phyloP scores from a whole-genome alignment of 2,329 filamentous ascomycete species.

The Dactylella cylindrospora region DNA sequence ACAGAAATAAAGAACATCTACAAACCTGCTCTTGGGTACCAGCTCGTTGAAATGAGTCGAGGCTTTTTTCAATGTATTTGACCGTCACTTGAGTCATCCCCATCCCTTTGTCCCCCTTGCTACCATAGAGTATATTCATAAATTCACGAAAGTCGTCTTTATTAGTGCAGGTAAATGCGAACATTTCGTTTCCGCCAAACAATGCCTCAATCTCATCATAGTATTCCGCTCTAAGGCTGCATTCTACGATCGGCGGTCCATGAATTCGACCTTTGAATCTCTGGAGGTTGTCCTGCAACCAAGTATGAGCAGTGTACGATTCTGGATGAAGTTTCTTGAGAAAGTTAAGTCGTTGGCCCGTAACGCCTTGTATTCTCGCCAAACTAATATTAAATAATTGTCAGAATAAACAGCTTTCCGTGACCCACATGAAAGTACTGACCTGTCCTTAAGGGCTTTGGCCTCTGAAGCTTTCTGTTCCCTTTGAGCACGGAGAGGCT shows the following conservation, averaged over 20 bases:
- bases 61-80: conserved; percentile 49
- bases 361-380: conserved; percentile 20
- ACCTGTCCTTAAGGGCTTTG: conserved; percentile 1
- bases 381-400: too few relatives aligned
- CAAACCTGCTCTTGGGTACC: conserved; percentile 16
- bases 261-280: conserved; percentile 75
- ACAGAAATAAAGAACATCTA: neutral
- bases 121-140: conserved; percentile 61
- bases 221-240: conserved; percentile 71
- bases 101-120: conserved; percentile 57
- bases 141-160: conserved; percentile 73
- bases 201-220: conserved; percentile 65
- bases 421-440: too few relatives aligned
- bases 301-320: conserved; percentile 71
- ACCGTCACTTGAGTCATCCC: conserved; percentile 71
- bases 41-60: conserved; percentile 21
- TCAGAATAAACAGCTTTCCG: too few relatives aligned
- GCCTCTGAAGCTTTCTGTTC: conserved; percentile 3
- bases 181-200: conserved; percentile 59
- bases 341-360: conserved; percentile 69
- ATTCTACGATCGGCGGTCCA: conserved; percentile 77
- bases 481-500: neutral
- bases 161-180: conserved; percentile 73
- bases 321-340: conserved; percentile 64
- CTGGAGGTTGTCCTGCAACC: conserved; percentile 71